These are phyloP conservation scores for Arthrinium puccinioides DNA, from an alignment of 2,329 filamentous ascomycete species.

Conservation along the genomic window DNA sequence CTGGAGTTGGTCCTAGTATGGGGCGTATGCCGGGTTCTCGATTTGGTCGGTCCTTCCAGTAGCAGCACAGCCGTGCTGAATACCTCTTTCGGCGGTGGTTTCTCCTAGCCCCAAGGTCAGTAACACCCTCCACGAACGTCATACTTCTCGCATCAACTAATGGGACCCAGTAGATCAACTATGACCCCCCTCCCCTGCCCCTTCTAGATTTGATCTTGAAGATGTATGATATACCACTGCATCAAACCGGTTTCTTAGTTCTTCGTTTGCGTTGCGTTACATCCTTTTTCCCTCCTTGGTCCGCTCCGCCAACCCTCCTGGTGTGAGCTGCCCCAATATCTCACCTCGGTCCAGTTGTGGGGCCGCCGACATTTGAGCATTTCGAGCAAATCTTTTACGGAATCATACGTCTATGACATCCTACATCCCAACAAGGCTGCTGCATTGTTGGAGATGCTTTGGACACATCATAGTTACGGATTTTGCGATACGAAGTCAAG, in stretches of 20 bases:
- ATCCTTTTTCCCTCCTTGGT: no score
- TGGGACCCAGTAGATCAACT: no score
- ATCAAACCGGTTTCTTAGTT: no score
- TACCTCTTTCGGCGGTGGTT: no score
- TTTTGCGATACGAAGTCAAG: slow-evolving; percentile 40
- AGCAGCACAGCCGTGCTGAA: slow-evolving; percentile 18
- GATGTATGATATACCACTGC: no score
- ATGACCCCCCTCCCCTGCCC: no score
- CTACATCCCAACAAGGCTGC: slow-evolving; percentile 44
- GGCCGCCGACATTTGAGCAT: slow-evolving; percentile 39
- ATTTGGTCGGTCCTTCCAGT: slow-evolving; percentile 52
- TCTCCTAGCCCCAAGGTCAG: background rate
- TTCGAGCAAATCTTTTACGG: slow-evolving; percentile 43
- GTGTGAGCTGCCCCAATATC: no score
- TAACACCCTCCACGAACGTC: background rate
- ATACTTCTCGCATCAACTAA: background rate
- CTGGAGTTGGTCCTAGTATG: slow-evolving; percentile 64
- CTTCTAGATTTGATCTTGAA: no score
- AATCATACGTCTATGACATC: slow-evolving; percentile 49
- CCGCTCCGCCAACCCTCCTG: no score
- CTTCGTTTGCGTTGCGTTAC: no score
- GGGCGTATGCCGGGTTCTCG: slow-evolving; percentile 51
- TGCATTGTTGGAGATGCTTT: slow-evolving; percentile 43
- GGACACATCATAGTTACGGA: slow-evolving; percentile 56
- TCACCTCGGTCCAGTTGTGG: slow-evolving; percentile 25